phyloP scores from a whole-genome alignment of 768 basidiomycete genomes.

The Trametes gibbosa region DNA sequence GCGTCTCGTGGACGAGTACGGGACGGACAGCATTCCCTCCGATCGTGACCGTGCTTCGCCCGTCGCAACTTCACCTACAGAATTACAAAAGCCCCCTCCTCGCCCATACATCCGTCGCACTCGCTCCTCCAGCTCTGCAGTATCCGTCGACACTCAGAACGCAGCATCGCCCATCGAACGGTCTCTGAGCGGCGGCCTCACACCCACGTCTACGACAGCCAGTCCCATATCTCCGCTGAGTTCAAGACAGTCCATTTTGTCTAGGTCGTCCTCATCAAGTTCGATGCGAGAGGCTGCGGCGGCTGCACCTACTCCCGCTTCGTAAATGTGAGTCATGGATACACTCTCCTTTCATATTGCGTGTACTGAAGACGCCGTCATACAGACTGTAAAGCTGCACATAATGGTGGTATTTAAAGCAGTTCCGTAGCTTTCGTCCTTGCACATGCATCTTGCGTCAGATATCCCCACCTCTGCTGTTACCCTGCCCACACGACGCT shows the following conservation, averaged over 20 bases:
- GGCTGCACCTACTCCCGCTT: background rate
- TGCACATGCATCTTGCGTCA: background rate
- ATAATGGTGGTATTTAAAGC: background rate
- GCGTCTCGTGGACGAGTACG: constrained; percentile 59
- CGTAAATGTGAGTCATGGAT: background rate
- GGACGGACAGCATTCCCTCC: constrained; percentile 14
- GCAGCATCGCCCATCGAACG: constrained; percentile 8
- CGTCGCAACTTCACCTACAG: constrained; percentile 18
- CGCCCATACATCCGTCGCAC: constrained; percentile 60
- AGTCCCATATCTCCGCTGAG: constrained; percentile 14
- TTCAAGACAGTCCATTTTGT: constrained; percentile 8
- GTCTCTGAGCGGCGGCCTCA: constrained; percentile 7
- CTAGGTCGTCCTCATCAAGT: constrained; percentile 15
- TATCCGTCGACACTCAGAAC: constrained; percentile 7
- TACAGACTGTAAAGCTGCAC: background rate
- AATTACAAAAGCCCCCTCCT: constrained; percentile 44
- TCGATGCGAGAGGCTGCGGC: constrained; percentile 15
- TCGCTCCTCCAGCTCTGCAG: constrained; percentile 42
- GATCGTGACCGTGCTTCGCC: constrained; percentile 15
- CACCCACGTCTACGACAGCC: background rate
- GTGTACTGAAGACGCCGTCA: background rate
- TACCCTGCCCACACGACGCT: background rate
- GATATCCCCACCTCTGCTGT: background rate
- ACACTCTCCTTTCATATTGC: no score
- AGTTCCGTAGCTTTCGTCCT: background rate